A percentile compares a stretch with the other conserved stretches of the same genome.
Conservation (phyloP, 2,329 filamentous ascomycete species). For the Cladophialophora carrionii region DNA sequence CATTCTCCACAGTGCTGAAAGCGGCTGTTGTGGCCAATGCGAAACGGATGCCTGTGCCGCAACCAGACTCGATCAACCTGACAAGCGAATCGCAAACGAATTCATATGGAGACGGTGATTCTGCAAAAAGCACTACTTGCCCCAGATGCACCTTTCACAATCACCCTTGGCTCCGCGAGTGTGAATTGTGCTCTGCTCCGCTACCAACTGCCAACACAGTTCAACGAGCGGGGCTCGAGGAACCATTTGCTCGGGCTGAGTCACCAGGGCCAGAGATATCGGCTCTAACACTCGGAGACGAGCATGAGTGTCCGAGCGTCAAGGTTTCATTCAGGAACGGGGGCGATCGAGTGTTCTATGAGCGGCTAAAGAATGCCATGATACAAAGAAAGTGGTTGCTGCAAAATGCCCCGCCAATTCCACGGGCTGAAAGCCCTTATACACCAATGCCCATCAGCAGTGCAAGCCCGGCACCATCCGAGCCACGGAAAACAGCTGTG, state of each 20-base stretch:
- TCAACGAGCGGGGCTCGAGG: conserved; percentile 54
- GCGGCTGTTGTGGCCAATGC: conserved; percentile 76
- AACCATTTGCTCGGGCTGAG: conserved; percentile 59
- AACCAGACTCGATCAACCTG: conserved; percentile 8
- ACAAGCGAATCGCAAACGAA: not conserved
- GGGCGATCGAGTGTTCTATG: conserved; percentile 87
- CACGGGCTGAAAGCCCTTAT: conserved; percentile 58
- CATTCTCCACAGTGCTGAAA: conserved; percentile 79
- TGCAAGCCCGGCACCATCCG: conserved; percentile 38
- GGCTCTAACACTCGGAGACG: conserved; percentile 51
- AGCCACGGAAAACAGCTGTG: conserved; percentile 62
- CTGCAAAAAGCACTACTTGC: conserved; percentile 55
- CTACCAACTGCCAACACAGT: conserved; percentile 51
- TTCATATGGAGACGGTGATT: conserved; percentile 17
- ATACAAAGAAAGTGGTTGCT: conserved; percentile 95
- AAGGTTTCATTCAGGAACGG: conserved; percentile 84
- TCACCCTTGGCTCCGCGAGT: conserved; percentile 80
- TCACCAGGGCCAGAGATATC: conserved; percentile 75
- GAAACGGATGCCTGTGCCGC: conserved; percentile 46
- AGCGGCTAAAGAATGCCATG: conserved; percentile 82
- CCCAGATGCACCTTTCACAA: conserved; percentile 93
- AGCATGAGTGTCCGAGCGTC: conserved; percentile 71
- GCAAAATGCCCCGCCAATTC: conserved; percentile 84
- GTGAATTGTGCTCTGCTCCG: conserved; percentile 87
- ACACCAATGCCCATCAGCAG: conserved; percentile 24